phyloP scores from a whole-genome alignment of 2,329 filamentous ascomycete species.

The Alternaria atra region DNA sequence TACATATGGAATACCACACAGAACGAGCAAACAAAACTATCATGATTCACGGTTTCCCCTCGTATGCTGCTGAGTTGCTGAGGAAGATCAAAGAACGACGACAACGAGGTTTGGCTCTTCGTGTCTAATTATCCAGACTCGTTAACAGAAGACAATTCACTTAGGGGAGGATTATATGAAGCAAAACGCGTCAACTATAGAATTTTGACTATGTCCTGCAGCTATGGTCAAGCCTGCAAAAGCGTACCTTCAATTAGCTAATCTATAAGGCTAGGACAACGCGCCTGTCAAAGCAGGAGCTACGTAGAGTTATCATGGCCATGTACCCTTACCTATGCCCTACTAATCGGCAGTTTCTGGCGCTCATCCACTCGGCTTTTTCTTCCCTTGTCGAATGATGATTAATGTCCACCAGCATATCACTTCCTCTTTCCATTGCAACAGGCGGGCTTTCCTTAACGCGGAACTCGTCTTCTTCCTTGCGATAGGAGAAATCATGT shows the following conservation, averaged over 20 bases:
- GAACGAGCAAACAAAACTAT: constrained; percentile 16
- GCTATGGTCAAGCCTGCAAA: not conserved
- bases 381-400: not conserved
- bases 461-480: not conserved
- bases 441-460: not conserved
- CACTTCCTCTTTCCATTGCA: not conserved
- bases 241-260: not conserved
- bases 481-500: not conserved
- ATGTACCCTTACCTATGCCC: not conserved
- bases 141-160: not conserved
- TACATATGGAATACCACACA: constrained; percentile 48
- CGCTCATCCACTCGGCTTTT: not conserved
- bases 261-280: not conserved
- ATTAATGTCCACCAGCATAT: not conserved
- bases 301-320: not conserved
- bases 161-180: not conserved
- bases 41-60: not conserved
- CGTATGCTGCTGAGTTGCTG: not conserved
- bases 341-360: not conserved
- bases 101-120: not conserved
- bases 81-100: not conserved
- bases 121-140: not conserved
- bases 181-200: not conserved
- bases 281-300: not conserved
- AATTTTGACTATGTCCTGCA: not conserved